Evolutionary conservation across 306 rosid species (phyloP).

Genomic region (Vigna reflexopilosa): DNA sequence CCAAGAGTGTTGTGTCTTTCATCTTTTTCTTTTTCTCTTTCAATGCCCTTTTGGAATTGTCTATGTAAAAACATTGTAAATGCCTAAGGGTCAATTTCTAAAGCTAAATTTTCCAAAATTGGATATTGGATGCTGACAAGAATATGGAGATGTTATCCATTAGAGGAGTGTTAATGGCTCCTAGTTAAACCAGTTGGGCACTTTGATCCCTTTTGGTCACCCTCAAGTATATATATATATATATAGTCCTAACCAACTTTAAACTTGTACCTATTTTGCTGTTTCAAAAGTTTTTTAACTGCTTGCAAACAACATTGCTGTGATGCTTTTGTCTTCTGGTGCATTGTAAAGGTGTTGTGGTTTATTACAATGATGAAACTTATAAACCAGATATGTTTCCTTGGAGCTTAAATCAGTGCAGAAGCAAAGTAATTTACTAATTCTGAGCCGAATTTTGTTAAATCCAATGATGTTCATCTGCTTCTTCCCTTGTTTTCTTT

Average conservation of each 20-base stretch:
- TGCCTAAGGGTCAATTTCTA: conserved; percentile 50
- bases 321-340: conserved; percentile 6
- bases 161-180: conserved; percentile 25
- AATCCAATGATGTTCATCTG: not conserved
- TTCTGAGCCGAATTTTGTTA: not conserved
- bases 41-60: conserved; percentile 30
- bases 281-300: not conserved
- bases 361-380: conserved; percentile 14
- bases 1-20: conserved; percentile 26
- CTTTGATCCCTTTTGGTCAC: conserved; percentile 7
- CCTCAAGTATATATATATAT: conserved; percentile 1
- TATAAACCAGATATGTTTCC: not conserved
- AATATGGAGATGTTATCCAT: conserved; percentile 40
- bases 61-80: conserved; percentile 24
- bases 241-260: not conserved
- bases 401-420: conserved; percentile 12
- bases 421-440: conserved; percentile 28
- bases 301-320: conserved; percentile 15
- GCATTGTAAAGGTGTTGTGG: conserved; percentile 26
- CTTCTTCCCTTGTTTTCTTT: conserved; percentile 18
- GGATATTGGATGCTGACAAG: conserved; percentile 31
- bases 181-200: conserved; percentile 41
- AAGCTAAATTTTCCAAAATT: conserved; percentile 47
- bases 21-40: conserved; percentile 8
- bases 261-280: not conserved